phyloP scores from a whole-genome alignment of 2,329 filamentous ascomycete genomes.

The Teratosphaeria zuluensis region DNA sequence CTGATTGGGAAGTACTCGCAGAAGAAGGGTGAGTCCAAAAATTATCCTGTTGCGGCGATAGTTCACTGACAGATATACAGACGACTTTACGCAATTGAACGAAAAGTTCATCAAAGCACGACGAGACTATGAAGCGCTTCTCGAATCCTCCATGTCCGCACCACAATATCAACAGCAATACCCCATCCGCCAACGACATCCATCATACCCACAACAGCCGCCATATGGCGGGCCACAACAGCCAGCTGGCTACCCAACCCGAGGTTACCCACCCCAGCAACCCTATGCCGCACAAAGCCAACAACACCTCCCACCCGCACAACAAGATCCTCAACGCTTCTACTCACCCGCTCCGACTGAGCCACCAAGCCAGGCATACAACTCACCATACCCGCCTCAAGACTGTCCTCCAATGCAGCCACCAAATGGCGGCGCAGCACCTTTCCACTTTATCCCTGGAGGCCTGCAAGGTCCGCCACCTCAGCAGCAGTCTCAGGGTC shows the following conservation, averaged over 20 bases:
- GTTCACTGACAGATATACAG: slow-evolving; percentile 40
- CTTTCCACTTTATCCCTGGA: slow-evolving; percentile 29
- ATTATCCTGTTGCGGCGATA: not conserved
- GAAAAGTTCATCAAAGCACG: slow-evolving; percentile 99
- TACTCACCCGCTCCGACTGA: slow-evolving; percentile 29
- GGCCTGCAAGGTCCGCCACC: slow-evolving; percentile 17
- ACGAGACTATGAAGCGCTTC: slow-evolving; percentile 88
- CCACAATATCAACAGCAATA: slow-evolving; percentile 49
- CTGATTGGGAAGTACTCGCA: slow-evolving; percentile 98
- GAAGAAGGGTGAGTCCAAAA: slow-evolving; percentile 66
- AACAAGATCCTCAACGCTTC: slow-evolving; percentile 26
- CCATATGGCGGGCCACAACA: slow-evolving; percentile 17
- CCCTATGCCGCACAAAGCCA: slow-evolving; percentile 18
- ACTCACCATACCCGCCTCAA: slow-evolving; percentile 16
- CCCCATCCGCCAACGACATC: slow-evolving; percentile 16
- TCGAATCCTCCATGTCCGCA: slow-evolving; percentile 94
- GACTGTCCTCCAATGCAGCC: slow-evolving; percentile 10
- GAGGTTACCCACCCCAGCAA: slow-evolving; percentile 24
- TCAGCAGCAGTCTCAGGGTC: slow-evolving; percentile 2
- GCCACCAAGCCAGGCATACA: slow-evolving; percentile 16
- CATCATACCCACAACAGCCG: slow-evolving; percentile 14
- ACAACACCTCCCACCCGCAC: slow-evolving; percentile 18
- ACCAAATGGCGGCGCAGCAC: slow-evolving; percentile 16
- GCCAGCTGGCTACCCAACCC: slow-evolving; percentile 35
- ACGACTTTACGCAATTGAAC: slow-evolving; percentile 96